These are phyloP conservation scores for Aspergillus bertholletiae DNA, from an alignment of 495 filamentous ascomycete species.

Conservation along the genomic window DNA sequence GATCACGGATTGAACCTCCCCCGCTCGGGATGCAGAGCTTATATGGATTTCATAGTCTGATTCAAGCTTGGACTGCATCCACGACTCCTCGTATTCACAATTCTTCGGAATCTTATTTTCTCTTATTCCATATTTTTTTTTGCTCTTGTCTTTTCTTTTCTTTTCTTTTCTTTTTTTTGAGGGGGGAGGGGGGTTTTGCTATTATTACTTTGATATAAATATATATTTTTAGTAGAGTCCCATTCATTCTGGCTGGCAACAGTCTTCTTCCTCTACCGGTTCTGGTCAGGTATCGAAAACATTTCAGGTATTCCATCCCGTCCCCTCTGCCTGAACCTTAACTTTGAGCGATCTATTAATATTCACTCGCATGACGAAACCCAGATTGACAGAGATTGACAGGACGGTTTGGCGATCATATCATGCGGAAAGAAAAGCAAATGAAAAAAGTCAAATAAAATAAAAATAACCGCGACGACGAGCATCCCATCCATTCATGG, in stretches of 20 bases:
- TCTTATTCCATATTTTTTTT: too few relatives aligned
- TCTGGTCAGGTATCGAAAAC: too few relatives aligned
- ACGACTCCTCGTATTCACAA: too few relatives aligned
- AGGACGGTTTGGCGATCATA: background rate
- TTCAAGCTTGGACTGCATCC: too few relatives aligned
- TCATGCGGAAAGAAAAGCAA: background rate
- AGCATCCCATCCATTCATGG: background rate
- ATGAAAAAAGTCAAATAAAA: background rate
- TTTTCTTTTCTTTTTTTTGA: too few relatives aligned
- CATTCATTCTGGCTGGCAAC: too few relatives aligned
- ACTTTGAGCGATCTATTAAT: background rate
- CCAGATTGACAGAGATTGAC: background rate
- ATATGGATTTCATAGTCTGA: background rate
- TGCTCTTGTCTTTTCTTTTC: too few relatives aligned
- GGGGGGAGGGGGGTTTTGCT: too few relatives aligned
- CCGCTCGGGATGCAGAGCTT: background rate
- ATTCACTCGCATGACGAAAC: background rate
- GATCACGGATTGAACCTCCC: background rate
- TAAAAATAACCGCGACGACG: background rate
- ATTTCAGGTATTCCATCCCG: background rate
- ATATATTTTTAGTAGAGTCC: too few relatives aligned
- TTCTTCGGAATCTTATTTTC: too few relatives aligned
- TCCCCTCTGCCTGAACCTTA: background rate
- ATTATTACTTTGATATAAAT: too few relatives aligned
- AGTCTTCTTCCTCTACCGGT: too few relatives aligned